phyloP scores from a whole-genome alignment of 1,139 yeast genomes.

The Geotrichum macrosporum region DNA sequence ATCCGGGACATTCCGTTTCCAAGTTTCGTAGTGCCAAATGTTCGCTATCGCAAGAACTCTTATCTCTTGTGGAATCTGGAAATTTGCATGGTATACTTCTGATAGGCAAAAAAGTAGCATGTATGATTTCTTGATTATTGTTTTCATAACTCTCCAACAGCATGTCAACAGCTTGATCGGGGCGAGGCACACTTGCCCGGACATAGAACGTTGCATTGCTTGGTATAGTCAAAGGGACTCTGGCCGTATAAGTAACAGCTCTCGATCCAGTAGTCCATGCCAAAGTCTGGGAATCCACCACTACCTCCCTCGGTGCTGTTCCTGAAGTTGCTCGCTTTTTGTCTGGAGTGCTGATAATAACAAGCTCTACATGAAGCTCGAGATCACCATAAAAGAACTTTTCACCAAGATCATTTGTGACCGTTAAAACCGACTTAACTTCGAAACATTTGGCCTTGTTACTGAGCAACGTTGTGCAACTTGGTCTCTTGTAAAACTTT shows the following conservation, averaged over 20 bases:
- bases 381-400: slow-evolving; percentile 32
- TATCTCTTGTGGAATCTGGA: slow-evolving; percentile 9
- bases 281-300: slow-evolving; percentile 11
- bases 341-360: slow-evolving; percentile 4
- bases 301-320: slow-evolving; percentile 3
- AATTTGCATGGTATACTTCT: slow-evolving; percentile 10
- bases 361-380: slow-evolving; percentile 12
- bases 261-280: slow-evolving; percentile 19
- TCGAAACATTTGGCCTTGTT: slow-evolving; percentile 13
- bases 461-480: slow-evolving; percentile 7
- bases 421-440: slow-evolving; percentile 28
- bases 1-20: slow-evolving; percentile 18
- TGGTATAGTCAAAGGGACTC: slow-evolving; percentile 3
- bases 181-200: slow-evolving; percentile 17
- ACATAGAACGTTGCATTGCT: slow-evolving; percentile 3
- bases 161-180: slow-evolving; percentile 14
- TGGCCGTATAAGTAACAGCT: slow-evolving; percentile 12
- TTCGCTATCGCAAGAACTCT: slow-evolving; percentile 9
- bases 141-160: slow-evolving; percentile 17
- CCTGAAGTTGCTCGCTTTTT: not conserved
- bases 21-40: slow-evolving; percentile 18
- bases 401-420: slow-evolving; percentile 38
- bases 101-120: slow-evolving; percentile 16
- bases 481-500: slow-evolving; percentile 19
- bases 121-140: not conserved